Conservation (phyloP, 805 yeast species). For the Candida orba region DNA sequence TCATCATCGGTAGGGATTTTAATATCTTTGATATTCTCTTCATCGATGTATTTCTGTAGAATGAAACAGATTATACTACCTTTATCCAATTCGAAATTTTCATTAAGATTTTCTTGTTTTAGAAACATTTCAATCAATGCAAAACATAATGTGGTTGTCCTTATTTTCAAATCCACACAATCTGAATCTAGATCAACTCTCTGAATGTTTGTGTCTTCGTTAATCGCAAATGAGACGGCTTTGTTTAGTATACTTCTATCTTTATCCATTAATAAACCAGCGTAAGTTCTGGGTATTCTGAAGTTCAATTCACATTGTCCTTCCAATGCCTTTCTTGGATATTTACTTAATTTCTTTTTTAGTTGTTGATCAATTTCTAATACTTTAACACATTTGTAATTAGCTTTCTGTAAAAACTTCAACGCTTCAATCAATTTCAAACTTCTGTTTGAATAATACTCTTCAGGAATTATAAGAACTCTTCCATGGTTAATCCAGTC, state of each 20-base stretch:
- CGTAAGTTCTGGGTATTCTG: constrained; percentile 11
- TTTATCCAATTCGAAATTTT: not conserved
- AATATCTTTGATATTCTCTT: not conserved
- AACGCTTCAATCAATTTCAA: constrained; percentile 34
- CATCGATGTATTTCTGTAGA: not conserved
- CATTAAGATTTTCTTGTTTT: not conserved
- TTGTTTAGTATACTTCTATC: constrained; percentile 7
- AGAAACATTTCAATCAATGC: constrained; percentile 11
- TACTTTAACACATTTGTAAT: constrained; percentile 28
- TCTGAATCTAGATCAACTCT: constrained; percentile 1
- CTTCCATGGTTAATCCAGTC: constrained; percentile 43
- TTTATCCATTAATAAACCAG: constrained; percentile 14
- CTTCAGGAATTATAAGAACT: constrained; percentile 33
- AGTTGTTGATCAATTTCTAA: constrained; percentile 20
- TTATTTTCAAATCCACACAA: constrained; percentile 14
- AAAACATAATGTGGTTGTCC: constrained; percentile 16
- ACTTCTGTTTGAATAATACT: constrained; percentile 27
- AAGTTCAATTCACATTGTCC: constrained; percentile 13
- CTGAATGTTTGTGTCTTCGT: not conserved
- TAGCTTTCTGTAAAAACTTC: constrained; percentile 30
- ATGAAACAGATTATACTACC: constrained; percentile 5
- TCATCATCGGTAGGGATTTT: constrained; percentile 11
- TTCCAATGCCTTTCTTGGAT: constrained; percentile 26
- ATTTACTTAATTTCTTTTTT: constrained; percentile 12
- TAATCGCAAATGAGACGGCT: constrained; percentile 4